These are phyloP conservation scores for Isoetes taiwanensis DNA, from an alignment of 75 land plant genomes.

Conservation along the genomic window DNA sequence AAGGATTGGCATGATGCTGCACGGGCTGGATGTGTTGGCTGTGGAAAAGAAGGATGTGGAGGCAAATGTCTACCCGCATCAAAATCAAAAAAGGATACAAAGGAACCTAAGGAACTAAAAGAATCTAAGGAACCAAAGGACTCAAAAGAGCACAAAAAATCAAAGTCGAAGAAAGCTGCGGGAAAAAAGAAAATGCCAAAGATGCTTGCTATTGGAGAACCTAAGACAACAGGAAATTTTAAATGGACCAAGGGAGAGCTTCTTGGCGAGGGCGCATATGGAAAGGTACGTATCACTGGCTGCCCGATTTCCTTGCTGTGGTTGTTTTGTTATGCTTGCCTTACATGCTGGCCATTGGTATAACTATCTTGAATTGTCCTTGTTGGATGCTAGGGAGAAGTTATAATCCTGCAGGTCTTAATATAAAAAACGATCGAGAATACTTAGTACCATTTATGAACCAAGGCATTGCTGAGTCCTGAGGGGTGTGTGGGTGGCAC, in stretches of 20 bases:
- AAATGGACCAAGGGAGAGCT: conserved; percentile 26
- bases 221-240: conserved; percentile 5
- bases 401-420: too few species aligned
- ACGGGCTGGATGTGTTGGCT: conserved; percentile 24
- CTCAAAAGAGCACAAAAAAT: background rate
- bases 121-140: background rate
- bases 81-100: background rate
- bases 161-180: background rate
- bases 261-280: conserved; percentile 36
- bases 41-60: conserved; percentile 22
- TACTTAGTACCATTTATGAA: too few species aligned
- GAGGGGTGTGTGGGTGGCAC: too few species aligned
- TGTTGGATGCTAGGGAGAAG: too few species aligned
- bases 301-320: too few species aligned
- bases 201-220: background rate
- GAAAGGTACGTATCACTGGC: conserved; percentile 16
- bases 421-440: too few species aligned
- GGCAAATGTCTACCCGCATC: conserved; percentile 16
- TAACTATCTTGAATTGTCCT: too few species aligned
- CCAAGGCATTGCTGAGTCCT: too few species aligned
- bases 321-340: too few species aligned
- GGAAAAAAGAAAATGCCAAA: background rate
- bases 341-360: too few species aligned
- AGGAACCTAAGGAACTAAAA: background rate
- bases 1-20: conserved; percentile 29